phyloP scores from a whole-genome alignment of 345 rosid genomes.

The Orychophragmus violaceus region DNA sequence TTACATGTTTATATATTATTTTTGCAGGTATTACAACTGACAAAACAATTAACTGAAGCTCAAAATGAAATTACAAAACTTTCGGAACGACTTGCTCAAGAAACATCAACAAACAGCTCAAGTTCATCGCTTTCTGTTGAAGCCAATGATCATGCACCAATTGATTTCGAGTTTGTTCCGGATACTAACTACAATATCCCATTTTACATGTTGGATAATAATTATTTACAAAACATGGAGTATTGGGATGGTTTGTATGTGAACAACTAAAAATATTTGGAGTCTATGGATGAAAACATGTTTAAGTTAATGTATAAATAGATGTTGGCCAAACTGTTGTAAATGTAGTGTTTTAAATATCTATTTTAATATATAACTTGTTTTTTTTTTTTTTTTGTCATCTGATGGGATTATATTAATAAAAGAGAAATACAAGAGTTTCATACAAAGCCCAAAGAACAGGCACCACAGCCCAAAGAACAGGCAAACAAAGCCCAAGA shows the following conservation, averaged over 20 bases:
- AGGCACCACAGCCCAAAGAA: too few relatives aligned
- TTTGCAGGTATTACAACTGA: slow-evolving; percentile 55
- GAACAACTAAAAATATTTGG: background rate
- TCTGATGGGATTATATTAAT: too few relatives aligned
- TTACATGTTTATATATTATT: background rate
- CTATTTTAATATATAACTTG: background rate
- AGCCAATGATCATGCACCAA: slow-evolving; percentile 38
- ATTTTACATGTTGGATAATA: slow-evolving; percentile 38
- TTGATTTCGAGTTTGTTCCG: slow-evolving; percentile 40
- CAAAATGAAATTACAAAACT: slow-evolving; percentile 48
- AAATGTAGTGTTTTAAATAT: slow-evolving; percentile 16
- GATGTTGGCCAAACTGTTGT: background rate
- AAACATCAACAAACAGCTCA: slow-evolving; percentile 41
- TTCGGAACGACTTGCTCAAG: slow-evolving; percentile 34
- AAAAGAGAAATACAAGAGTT: too few relatives aligned
- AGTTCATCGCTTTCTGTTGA: slow-evolving; percentile 46
- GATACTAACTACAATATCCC: slow-evolving; percentile 39
- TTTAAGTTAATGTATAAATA: slow-evolving; percentile 9
- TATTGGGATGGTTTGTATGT: slow-evolving; percentile 42
- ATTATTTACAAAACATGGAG: slow-evolving; percentile 41
- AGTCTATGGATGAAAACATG: background rate
- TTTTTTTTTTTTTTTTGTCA: background rate
- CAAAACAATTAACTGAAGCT: slow-evolving; percentile 41
- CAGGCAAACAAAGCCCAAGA: too few relatives aligned
- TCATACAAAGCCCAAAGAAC: too few relatives aligned